These are phyloP conservation scores for Podospora australis DNA, from an alignment of 495 filamentous ascomycete genomes.

Conservation along the genomic window DNA sequence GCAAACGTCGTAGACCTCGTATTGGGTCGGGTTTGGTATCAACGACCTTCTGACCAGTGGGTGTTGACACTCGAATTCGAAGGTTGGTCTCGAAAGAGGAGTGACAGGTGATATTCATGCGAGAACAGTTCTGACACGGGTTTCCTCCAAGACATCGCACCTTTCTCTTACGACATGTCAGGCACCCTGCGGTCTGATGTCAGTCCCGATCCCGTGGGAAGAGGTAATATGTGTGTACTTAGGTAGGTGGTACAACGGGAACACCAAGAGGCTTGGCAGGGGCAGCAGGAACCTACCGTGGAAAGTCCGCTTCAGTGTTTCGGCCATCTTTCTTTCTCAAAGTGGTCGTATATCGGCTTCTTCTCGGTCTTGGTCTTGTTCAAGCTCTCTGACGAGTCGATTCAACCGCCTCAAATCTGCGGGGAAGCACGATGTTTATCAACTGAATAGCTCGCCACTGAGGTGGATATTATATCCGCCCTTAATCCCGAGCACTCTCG, in stretches of 20 bases:
- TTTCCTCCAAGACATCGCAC: slow-evolving; percentile 30
- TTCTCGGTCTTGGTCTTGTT: too few relatives aligned
- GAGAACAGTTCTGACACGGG: slow-evolving; percentile 29
- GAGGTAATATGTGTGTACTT: background rate
- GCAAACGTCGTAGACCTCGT: background rate
- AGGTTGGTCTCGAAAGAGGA: slow-evolving; percentile 33
- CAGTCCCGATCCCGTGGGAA: background rate
- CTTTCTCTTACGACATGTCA: slow-evolving; percentile 33
- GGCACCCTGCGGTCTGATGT: slow-evolving; percentile 19
- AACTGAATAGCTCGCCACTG: too few relatives aligned
- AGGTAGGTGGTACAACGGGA: background rate
- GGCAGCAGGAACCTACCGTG: slow-evolving; percentile 18
- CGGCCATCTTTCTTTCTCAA: slow-evolving; percentile 18
- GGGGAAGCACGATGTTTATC: too few relatives aligned
- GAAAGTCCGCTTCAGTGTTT: slow-evolving; percentile 28
- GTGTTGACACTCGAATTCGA: slow-evolving; percentile 22
- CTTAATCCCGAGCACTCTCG: too few relatives aligned
- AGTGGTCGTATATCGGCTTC: too few relatives aligned
- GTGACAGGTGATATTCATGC: slow-evolving; percentile 31
- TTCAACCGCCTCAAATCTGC: too few relatives aligned
- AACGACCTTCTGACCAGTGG: slow-evolving; percentile 22
- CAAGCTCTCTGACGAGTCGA: too few relatives aligned
- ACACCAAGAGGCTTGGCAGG: background rate
- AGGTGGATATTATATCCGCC: too few relatives aligned
- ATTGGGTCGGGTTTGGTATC: slow-evolving; percentile 10